Evolutionary conservation across 1,139 yeast genomes (phyloP).

Genomic region (Lodderomyces beijingensis): DNA sequence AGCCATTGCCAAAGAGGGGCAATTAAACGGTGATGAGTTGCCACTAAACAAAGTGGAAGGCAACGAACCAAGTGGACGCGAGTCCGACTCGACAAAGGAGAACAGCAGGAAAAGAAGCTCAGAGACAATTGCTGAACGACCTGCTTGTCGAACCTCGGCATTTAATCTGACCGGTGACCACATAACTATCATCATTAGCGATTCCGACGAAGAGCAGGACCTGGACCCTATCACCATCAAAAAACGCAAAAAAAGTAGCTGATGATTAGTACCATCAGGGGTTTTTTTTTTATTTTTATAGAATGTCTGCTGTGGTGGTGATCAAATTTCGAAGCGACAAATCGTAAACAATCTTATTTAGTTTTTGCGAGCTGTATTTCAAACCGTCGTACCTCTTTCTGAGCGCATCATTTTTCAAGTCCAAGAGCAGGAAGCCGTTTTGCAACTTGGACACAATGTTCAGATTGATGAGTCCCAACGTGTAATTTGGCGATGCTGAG

Average conservation of each 20-base stretch:
- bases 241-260: too few relatives aligned
- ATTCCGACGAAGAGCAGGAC: too few relatives aligned
- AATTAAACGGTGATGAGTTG: conserved; percentile 1
- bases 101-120: too few relatives aligned
- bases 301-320: conserved; percentile 13
- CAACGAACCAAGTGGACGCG: too few relatives aligned
- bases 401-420: conserved; percentile 27
- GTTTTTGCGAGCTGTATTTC: conserved; percentile 27
- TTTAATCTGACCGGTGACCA: too few relatives aligned
- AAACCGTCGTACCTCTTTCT: conserved; percentile 29
- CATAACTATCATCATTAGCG: too few relatives aligned
- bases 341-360: conserved; percentile 28
- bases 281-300: conserved; percentile 4
- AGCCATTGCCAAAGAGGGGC: background rate
- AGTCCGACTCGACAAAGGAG: too few relatives aligned
- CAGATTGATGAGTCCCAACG: conserved; percentile 21
- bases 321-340: conserved; percentile 19
- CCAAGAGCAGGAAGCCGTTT: conserved; percentile 26
- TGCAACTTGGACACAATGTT: conserved; percentile 24
- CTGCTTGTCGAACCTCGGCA: background rate
- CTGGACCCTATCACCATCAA: too few relatives aligned
- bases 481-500: conserved; percentile 16
- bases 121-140: background rate
- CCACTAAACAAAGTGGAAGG: too few relatives aligned
- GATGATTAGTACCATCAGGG: background rate